Evolutionary conservation across 2,329 filamentous ascomycete genomes (phyloP).

Genomic region (Colletotrichum sp.): DNA sequence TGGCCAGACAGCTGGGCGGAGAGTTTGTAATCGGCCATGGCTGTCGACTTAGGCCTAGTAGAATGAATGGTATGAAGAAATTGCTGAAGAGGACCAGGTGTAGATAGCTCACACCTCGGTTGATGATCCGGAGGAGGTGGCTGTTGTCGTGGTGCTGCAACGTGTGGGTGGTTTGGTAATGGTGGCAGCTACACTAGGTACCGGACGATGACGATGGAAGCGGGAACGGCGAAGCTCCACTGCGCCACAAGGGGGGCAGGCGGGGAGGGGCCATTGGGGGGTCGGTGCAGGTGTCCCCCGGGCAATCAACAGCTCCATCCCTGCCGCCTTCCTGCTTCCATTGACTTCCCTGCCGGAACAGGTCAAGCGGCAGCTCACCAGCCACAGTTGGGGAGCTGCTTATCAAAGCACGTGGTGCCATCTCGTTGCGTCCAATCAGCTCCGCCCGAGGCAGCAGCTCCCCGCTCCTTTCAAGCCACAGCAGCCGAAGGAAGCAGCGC

Average conservation of each 20-base stretch:
- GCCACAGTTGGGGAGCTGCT: background rate
- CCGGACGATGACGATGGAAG: conserved; percentile 12
- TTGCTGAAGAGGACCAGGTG: background rate
- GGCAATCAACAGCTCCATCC: conserved; percentile 17
- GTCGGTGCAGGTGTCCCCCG: background rate
- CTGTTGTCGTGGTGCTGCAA: background rate
- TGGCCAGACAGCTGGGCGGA: conserved; percentile 89
- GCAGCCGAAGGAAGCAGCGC: background rate
- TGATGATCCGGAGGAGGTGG: background rate
- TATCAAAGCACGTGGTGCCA: background rate
- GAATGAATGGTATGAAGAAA: background rate
- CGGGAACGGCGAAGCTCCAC: conserved; percentile 15
- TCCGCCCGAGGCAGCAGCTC: background rate
- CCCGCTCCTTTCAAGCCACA: background rate
- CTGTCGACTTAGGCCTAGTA: background rate
- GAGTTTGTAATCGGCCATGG: conserved; percentile 88
- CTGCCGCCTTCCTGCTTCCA: conserved; percentile 7
- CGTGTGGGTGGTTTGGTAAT: background rate
- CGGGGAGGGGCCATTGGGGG: background rate
- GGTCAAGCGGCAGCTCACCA: background rate
- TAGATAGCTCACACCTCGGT: background rate
- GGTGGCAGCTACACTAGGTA: background rate
- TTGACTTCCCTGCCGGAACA: background rate
- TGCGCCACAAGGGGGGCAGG: conserved; percentile 12
- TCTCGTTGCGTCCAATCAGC: background rate